Percentiles rank a stretch among this genome's conserved stretches.
Evolutionary conservation across 768 basidiomycete genomes (phyloP).

Genomic region (Lentinula boryana): DNA sequence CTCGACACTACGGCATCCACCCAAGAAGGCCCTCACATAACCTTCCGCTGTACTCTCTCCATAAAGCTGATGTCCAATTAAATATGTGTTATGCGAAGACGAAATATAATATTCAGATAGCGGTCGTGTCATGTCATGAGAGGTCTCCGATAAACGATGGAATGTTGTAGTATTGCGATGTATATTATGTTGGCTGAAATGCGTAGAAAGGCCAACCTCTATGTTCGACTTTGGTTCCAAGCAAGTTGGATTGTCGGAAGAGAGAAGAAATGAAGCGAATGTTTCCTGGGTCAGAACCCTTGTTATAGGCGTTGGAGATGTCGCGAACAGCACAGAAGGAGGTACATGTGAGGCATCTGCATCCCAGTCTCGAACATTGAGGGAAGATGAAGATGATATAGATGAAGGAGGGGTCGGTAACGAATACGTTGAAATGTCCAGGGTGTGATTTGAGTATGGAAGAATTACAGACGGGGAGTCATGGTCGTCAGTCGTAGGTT

Average conservation of each 20-base stretch:
- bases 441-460: not conserved
- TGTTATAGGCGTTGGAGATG: conserved; percentile 2
- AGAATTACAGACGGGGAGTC: conserved; percentile 5
- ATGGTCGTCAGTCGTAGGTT: not conserved
- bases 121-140: conserved; percentile 87
- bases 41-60: conserved; percentile 89
- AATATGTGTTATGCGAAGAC: conserved; percentile 89
- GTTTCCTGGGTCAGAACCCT: conserved; percentile 36
- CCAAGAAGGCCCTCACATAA: conserved; percentile 86
- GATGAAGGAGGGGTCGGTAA: conserved; percentile 5
- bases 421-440: not conserved
- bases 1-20: conserved; percentile 91
- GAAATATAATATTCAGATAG: conserved; percentile 61
- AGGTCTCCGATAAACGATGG: conserved; percentile 27
- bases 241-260: conserved; percentile 42
- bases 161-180: conserved; percentile 23
- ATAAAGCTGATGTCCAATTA: conserved; percentile 80
- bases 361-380: not conserved
- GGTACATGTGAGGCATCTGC: conserved; percentile 5
- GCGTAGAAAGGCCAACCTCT: not conserved
- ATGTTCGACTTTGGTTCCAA: conserved; percentile 8
- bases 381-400: not conserved
- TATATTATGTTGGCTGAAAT: conserved; percentile 9
- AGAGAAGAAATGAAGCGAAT: conserved; percentile 59
- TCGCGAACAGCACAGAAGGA: conserved; percentile 4